Evolutionary conservation across 2,329 filamentous ascomycete genomes (phyloP).

Genomic region (Fusarium equiseti): DNA sequence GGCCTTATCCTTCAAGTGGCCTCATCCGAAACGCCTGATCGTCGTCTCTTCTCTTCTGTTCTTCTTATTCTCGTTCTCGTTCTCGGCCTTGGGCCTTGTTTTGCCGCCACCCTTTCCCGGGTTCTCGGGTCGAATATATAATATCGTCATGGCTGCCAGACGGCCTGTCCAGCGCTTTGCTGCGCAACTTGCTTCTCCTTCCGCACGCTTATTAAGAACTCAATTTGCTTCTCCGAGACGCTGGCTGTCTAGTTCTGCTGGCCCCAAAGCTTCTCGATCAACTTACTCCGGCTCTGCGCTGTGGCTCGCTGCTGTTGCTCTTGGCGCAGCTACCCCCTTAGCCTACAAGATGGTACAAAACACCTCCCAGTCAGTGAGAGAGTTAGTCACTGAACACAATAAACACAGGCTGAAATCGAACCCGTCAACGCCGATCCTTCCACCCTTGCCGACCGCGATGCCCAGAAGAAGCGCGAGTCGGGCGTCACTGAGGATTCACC

Average conservation of each 20-base stretch:
- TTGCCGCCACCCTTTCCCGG: conserved; percentile 18
- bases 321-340: conserved; percentile 65
- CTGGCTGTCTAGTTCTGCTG: conserved; percentile 45
- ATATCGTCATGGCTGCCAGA: conserved; percentile 51
- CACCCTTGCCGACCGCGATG: conserved; percentile 87
- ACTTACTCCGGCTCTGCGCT: conserved; percentile 39
- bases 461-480: conserved; percentile 78
- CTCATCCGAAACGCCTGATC: conserved; percentile 47
- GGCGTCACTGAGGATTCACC: conserved; percentile 80
- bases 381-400: conserved; percentile 30
- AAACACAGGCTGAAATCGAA: conserved; percentile 56
- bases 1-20: conserved; percentile 38
- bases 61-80: conserved; percentile 15
- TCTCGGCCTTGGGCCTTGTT: conserved; percentile 15
- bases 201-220: conserved; percentile 36
- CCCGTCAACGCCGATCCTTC: conserved; percentile 68
- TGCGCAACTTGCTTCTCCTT: conserved; percentile 47
- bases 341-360: conserved; percentile 69
- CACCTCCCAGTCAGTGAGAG: neutral
- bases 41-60: conserved; percentile 27
- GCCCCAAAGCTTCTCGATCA: conserved; percentile 36
- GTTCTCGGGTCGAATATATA: conserved; percentile 39
- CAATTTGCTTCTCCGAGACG: conserved; percentile 48
- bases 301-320: conserved; percentile 56
- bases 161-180: conserved; percentile 49